phyloP scores from a whole-genome alignment of 2,329 filamentous ascomycete species.

The Ascochyta clinopodiicola region DNA sequence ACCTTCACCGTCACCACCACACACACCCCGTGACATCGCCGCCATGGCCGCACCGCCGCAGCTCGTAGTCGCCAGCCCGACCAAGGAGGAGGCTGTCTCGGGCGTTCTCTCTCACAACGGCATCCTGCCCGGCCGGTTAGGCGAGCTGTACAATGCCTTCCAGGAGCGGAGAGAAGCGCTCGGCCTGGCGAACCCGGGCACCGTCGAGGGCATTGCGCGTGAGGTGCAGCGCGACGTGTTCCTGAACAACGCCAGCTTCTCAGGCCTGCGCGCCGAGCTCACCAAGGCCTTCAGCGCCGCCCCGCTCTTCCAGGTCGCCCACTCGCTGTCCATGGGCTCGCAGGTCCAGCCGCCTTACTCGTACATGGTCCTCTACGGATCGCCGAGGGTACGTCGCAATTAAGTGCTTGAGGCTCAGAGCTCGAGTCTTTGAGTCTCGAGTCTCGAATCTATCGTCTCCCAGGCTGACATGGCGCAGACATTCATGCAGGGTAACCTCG shows the following conservation, averaged over 20 bases:
- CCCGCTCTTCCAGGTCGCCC: slow-evolving; percentile 95
- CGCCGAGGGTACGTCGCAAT: slow-evolving; percentile 74
- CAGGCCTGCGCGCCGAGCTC: slow-evolving; percentile 91
- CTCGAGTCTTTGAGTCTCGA: too few species aligned
- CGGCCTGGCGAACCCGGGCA: slow-evolving; percentile 89
- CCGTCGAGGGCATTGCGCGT: slow-evolving; percentile 84
- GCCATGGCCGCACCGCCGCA: slow-evolving; percentile 26
- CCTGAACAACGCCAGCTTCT: slow-evolving; percentile 96
- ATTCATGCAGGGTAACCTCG: slow-evolving; percentile 93
- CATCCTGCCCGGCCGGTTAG: slow-evolving; percentile 67
- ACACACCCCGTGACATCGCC: slow-evolving; percentile 14
- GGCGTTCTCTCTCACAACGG: slow-evolving; percentile 79
- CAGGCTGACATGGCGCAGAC: slow-evolving; percentile 63
- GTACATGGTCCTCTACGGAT: slow-evolving; percentile 92
- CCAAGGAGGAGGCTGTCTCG: slow-evolving; percentile 49
- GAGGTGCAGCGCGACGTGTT: slow-evolving; percentile 97
- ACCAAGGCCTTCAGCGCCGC: slow-evolving; percentile 95
- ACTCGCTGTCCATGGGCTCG: slow-evolving; percentile 91
- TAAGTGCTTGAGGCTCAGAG: neutral
- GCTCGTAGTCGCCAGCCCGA: slow-evolving; percentile 41
- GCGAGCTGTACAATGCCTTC: slow-evolving; percentile 81
- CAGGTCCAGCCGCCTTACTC: slow-evolving; percentile 93
- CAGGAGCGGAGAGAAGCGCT: slow-evolving; percentile 85
- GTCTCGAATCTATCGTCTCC: neutral
- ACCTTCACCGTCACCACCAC: neutral